Evolutionary conservation across 2,329 filamentous ascomycete species (phyloP).

Genomic region (Fusarium xyrophilum): DNA sequence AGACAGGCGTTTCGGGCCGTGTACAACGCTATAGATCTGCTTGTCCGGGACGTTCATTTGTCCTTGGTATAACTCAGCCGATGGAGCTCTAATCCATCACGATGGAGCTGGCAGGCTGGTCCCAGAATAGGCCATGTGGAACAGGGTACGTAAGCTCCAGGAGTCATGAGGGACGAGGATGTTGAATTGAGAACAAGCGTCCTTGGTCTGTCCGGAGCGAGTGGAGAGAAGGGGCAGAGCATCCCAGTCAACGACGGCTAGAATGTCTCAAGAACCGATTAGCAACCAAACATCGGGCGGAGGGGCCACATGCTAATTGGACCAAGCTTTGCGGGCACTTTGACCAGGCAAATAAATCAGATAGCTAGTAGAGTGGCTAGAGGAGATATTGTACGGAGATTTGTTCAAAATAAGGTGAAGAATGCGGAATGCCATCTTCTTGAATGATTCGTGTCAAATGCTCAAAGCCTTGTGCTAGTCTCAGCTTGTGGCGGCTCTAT

Average conservation of each 20-base stretch:
- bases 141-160: constrained; percentile 39
- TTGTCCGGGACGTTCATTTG: background rate
- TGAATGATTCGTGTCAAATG: background rate
- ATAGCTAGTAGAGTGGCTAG: background rate
- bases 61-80: background rate
- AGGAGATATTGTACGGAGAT: constrained; percentile 1
- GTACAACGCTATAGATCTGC: background rate
- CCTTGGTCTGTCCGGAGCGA: constrained; percentile 24
- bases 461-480: background rate
- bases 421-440: constrained; percentile 5
- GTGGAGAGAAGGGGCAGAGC: constrained; percentile 29
- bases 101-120: constrained; percentile 22
- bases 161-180: constrained; percentile 36
- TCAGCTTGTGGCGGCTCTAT: background rate
- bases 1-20: constrained; percentile 1
- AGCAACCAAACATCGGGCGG: constrained; percentile 33
- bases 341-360: constrained; percentile 4
- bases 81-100: constrained; percentile 15
- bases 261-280: constrained; percentile 42
- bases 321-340: constrained; percentile 31
- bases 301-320: constrained; percentile 18
- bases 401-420: constrained; percentile 3
- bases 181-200: constrained; percentile 18
- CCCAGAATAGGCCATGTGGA: constrained; percentile 32
- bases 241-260: constrained; percentile 35